A percentile compares a stretch with the other conserved stretches of the same genome.
Conservation (phyloP, 2,329 filamentous ascomycete genomes). For the Volutella citrinella region DNA sequence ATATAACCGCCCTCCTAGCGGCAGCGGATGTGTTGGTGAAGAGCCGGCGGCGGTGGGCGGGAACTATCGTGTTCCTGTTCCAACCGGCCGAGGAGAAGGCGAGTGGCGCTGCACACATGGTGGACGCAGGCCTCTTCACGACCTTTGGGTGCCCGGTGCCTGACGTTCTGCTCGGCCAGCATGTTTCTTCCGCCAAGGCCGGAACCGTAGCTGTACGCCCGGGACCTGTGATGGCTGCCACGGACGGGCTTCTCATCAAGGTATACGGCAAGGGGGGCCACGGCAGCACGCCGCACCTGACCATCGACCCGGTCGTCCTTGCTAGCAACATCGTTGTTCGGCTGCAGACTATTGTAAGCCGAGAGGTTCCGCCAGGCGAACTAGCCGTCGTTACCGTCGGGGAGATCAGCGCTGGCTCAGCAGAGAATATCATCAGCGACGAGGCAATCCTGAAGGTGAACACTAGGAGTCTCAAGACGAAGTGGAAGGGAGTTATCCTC, state of each 20-base stretch:
- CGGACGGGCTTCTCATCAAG: slow-evolving; percentile 27
- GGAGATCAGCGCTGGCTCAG: slow-evolving; percentile 38
- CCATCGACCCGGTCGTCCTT: slow-evolving; percentile 46
- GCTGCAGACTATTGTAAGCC: slow-evolving; percentile 30
- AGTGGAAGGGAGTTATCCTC: slow-evolving; percentile 32
- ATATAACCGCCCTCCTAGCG: slow-evolving; percentile 57
- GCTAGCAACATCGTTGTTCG: slow-evolving; percentile 38
- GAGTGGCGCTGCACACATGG: slow-evolving; percentile 49
- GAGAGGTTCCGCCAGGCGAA: slow-evolving; percentile 33
- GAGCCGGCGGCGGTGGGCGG: slow-evolving; percentile 49
- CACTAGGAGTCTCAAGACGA: slow-evolving; percentile 32
- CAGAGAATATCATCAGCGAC: slow-evolving; percentile 45
- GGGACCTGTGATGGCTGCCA: slow-evolving; percentile 23
- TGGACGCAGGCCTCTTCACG: slow-evolving; percentile 35
- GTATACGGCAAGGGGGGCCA: slow-evolving; percentile 42
- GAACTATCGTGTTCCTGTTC: slow-evolving; percentile 62
- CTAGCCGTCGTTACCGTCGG: slow-evolving; percentile 42
- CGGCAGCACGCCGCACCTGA: slow-evolving; percentile 36
- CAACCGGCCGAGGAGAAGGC: slow-evolving; percentile 67
- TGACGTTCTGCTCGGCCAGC: slow-evolving; percentile 35
- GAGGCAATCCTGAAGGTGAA: slow-evolving; percentile 38
- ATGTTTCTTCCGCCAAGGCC: slow-evolving; percentile 28
- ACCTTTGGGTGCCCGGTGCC: slow-evolving; percentile 29
- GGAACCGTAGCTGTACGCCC: slow-evolving; percentile 27
- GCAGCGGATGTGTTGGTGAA: slow-evolving; percentile 48